These are phyloP conservation scores for Backusella psychrophila DNA, from an alignment of 192 early-diverging fungal genomes.

Conservation along the genomic window DNA sequence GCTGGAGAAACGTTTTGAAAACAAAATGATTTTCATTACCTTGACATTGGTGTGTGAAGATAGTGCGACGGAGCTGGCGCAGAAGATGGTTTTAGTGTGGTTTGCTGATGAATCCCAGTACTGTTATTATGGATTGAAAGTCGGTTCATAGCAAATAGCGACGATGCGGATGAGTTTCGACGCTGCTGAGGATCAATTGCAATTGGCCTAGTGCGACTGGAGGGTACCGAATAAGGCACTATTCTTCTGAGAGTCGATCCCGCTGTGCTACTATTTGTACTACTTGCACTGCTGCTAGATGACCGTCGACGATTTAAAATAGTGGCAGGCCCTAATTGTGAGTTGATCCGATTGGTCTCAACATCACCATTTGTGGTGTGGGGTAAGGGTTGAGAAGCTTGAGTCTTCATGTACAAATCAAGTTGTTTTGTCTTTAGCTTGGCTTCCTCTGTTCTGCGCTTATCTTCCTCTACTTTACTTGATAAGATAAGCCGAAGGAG, in stretches of 20 bases:
- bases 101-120: background rate
- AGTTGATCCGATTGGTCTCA: background rate
- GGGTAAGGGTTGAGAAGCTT: background rate
- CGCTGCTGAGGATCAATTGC: background rate
- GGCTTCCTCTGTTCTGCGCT: conserved; percentile 55
- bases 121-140: conserved; percentile 1
- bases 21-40: background rate
- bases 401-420: conserved; percentile 39
- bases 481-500: conserved; percentile 53
- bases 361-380: background rate
- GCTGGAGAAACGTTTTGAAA: background rate
- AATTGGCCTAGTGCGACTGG: background rate
- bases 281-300: background rate
- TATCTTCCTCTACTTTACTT: conserved; percentile 57
- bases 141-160: background rate
- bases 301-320: conserved; percentile 3
- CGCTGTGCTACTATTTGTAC: background rate
- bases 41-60: background rate
- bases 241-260: conserved; percentile 3
- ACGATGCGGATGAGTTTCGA: background rate
- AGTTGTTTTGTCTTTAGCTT: conserved; percentile 46
- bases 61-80: background rate
- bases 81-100: background rate
- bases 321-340: background rate
- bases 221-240: background rate